A percentile compares a stretch with the other conserved stretches of the same genome.
Evolutionary conservation across 345 rosid genomes (phyloP).

Genomic region (Eucalyptus marginata): DNA sequence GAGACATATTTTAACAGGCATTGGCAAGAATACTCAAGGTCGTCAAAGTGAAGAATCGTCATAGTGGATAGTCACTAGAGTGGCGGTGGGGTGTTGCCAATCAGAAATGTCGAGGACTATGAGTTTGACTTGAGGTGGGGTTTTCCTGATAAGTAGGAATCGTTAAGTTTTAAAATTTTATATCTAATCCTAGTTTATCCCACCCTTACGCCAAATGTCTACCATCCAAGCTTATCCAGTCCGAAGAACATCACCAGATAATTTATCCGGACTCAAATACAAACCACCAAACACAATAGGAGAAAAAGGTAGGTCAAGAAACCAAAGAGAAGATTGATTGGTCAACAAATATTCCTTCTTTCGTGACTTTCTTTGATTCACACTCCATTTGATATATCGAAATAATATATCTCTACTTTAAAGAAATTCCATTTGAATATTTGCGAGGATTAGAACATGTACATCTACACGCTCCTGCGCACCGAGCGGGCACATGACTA

Average conservation of each 20-base stretch:
- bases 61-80: neutral
- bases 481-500: neutral
- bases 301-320: neutral
- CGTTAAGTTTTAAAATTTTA: no score
- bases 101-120: neutral
- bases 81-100: neutral
- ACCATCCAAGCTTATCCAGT: accelerated
- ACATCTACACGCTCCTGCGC: neutral
- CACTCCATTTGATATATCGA: neutral
- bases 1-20: no score
- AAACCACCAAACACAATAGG: neutral
- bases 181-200: accelerated
- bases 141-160: neutral
- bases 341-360: neutral
- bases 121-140: neutral
- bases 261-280: no score
- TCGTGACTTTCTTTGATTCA: neutral
- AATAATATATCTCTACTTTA: neutral
- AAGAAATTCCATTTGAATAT: neutral
- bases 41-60: neutral
- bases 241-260: no score
- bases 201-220: neutral
- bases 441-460: neutral
- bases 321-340: neutral
- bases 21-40: accelerated